These are phyloP conservation scores for Eimeria brunetti DNA, from an alignment of 169 alveolate species.

Conservation along the genomic window DNA sequence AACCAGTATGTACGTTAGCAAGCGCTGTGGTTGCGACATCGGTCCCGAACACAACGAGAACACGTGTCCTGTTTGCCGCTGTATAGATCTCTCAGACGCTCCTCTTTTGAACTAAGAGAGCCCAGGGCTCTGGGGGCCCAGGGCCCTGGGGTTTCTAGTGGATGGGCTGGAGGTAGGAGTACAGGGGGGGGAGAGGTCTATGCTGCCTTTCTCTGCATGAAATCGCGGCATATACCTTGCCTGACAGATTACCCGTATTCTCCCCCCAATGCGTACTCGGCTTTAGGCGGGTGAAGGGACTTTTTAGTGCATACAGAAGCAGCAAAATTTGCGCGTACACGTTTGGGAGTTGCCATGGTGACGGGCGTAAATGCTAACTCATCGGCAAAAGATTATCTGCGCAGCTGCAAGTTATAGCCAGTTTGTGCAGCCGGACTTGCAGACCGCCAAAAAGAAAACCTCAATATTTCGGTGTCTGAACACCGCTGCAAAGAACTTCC, in stretches of 20 bases:
- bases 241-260: neutral
- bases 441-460: conserved; percentile 7
- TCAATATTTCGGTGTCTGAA: conserved; percentile 7
- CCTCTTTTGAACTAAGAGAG: conserved; percentile 84
- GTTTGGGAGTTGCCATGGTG: neutral
- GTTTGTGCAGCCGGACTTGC: conserved; percentile 6
- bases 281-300: conserved; percentile 44
- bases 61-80: conserved; percentile 85
- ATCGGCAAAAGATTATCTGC: conserved; percentile 3
- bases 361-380: neutral
- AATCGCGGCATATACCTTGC: neutral
- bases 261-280: neutral
- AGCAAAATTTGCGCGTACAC: neutral
- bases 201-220: neutral
- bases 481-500: neutral
- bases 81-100: conserved; percentile 87
- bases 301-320: conserved; percentile 35
- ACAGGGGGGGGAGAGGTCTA: neutral
- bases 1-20: conserved; percentile 85
- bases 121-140: neutral
- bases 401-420: conserved; percentile 1
- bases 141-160: neutral
- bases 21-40: conserved; percentile 87
- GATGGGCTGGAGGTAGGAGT: neutral
- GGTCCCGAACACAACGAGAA: conserved; percentile 88